Conservation (phyloP, 2,329 filamentous ascomycete genomes). For the Cercospora canescens region DNA sequence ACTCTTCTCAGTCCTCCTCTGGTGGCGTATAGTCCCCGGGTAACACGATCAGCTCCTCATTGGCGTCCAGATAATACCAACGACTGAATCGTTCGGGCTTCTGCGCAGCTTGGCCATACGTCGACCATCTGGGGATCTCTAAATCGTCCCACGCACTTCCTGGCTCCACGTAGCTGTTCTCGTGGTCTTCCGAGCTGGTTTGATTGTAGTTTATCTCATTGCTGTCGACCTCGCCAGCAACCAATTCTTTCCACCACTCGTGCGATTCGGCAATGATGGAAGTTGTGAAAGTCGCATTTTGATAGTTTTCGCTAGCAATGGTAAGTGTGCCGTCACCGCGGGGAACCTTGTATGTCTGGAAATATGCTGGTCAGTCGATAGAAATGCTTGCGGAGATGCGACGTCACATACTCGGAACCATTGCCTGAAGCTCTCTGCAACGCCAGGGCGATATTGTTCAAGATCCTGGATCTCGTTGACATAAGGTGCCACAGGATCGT, state of each 20-base stretch:
- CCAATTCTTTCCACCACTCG: slow-evolving; percentile 4
- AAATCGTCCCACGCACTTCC: slow-evolving; percentile 2
- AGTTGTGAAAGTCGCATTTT: slow-evolving; percentile 1
- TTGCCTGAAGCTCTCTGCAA: slow-evolving; percentile 1
- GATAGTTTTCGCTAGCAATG: background rate
- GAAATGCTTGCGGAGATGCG: background rate
- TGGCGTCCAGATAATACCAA: background rate
- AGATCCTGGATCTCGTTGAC: background rate
- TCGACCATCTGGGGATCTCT: slow-evolving; percentile 2
- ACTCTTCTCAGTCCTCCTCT: background rate
- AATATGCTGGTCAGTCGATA: background rate
- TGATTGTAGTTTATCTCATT: slow-evolving; percentile 8
- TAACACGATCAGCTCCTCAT: slow-evolving; percentile 5
- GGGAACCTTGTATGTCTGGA: slow-evolving; percentile 2
- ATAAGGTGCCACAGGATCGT: background rate
- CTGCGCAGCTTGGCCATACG: slow-evolving; percentile 4
- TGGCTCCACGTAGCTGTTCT: background rate
- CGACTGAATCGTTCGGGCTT: slow-evolving; percentile 1
- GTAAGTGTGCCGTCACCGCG: slow-evolving; percentile 1
- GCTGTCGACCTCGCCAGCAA: slow-evolving; percentile 3
- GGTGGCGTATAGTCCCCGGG: background rate
- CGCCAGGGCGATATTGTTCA: background rate
- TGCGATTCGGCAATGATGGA: background rate
- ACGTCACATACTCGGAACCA: background rate
- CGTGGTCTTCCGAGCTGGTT: background rate